phyloP scores from a whole-genome alignment of 805 yeast species.

The Helenozyma rhizophorensis region DNA sequence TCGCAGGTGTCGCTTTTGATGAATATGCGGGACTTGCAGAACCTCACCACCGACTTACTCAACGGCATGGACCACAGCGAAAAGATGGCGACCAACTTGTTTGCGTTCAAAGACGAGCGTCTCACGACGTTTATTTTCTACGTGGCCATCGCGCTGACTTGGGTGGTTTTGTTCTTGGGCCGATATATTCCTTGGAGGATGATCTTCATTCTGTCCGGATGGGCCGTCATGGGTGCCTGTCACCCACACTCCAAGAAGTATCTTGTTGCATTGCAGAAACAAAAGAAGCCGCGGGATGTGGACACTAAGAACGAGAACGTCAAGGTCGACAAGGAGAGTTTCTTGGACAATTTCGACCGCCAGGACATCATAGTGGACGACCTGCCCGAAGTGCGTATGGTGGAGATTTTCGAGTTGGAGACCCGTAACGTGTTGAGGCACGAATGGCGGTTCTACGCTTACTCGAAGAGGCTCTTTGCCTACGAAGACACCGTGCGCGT shows the following conservation, averaged over 20 bases:
- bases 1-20: constrained; percentile 43
- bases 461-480: constrained; percentile 54
- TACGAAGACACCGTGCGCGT: constrained; percentile 35
- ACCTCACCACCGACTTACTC: constrained; percentile 53
- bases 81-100: constrained; percentile 53
- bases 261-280: constrained; percentile 15
- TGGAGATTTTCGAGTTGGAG: constrained; percentile 77
- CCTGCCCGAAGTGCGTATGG: constrained; percentile 53
- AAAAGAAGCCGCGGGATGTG: neutral
- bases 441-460: constrained; percentile 59
- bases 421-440: constrained; percentile 55
- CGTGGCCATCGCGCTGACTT: constrained; percentile 25
- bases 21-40: constrained; percentile 73
- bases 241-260: constrained; percentile 55
- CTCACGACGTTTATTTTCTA: constrained; percentile 56
- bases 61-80: constrained; percentile 49
- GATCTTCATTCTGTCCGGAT: constrained; percentile 52
- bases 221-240: constrained; percentile 48
- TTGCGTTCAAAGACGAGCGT: constrained; percentile 68
- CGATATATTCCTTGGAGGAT: constrained; percentile 62
- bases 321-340: neutral
- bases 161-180: constrained; percentile 40
- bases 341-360: constrained; percentile 31
- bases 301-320: neutral
- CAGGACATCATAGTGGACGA: constrained; percentile 67